phyloP scores from a whole-genome alignment of 1,284 basidiomycete genomes.

The Mycosarcoma maydis region DNA sequence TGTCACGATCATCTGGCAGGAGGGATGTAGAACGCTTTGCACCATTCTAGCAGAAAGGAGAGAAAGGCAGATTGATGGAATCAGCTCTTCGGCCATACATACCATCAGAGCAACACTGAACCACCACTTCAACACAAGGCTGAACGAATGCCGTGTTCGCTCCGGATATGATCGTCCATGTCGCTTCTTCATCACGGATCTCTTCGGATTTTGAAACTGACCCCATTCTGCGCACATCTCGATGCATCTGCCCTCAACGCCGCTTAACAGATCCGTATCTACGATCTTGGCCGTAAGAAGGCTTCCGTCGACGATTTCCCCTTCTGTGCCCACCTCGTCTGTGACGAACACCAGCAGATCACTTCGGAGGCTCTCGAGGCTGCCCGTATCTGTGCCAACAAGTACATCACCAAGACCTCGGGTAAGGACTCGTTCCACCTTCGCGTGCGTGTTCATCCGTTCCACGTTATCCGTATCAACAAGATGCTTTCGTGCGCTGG shows the following conservation, averaged over 20 bases:
- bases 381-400: conserved; percentile 99
- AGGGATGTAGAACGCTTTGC: too few species aligned
- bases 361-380: conserved; percentile 97
- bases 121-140: too few species aligned
- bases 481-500: conserved; percentile 99
- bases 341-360: conserved; percentile 97
- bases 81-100: neutral
- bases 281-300: conserved; percentile 91
- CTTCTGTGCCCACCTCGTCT: conserved; percentile 83
- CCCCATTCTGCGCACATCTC: neutral
- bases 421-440: conserved; percentile 99
- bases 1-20: too few species aligned
- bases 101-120: too few species aligned
- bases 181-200: neutral
- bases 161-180: too few species aligned
- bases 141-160: too few species aligned
- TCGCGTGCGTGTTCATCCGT: conserved; percentile 95
- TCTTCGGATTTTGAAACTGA: too few species aligned
- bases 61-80: neutral
- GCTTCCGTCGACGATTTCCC: conserved; percentile 94
- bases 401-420: conserved; percentile 97
- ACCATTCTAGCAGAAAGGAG: neutral
- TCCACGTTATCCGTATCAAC: conserved; percentile 99
- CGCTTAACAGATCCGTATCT: conserved; percentile 64
- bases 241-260: neutral